A percentile compares a stretch with the other conserved stretches of the same genome.
phyloP scores from a whole-genome alignment of 1,284 basidiomycete genomes.

The Ganoderma multipileum region DNA sequence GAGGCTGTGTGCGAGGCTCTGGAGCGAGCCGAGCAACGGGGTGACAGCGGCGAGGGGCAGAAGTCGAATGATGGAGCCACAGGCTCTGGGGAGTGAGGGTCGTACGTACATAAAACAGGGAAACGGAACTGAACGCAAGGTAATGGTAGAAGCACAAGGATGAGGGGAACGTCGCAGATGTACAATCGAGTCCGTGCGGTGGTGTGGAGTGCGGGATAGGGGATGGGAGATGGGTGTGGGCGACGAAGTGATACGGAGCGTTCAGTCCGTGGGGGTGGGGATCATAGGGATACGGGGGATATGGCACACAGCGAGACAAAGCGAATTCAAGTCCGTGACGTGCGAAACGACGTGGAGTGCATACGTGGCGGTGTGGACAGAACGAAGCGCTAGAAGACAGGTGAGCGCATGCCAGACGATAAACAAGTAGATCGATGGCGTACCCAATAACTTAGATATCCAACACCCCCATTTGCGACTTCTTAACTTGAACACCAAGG shows the following conservation, averaged over 20 bases:
- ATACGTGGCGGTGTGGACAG: slow-evolving; percentile 19
- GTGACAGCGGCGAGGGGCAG: background rate
- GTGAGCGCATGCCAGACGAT: background rate
- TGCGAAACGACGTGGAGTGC: slow-evolving; percentile 21
- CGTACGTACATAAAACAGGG: slow-evolving; percentile 22
- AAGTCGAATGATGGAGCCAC: slow-evolving; percentile 26
- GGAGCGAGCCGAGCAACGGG: background rate
- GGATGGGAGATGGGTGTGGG: background rate
- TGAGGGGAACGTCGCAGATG: slow-evolving; percentile 11
- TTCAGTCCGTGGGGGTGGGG: slow-evolving; percentile 18
- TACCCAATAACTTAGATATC: slow-evolving; percentile 34
- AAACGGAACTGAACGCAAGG: slow-evolving; percentile 24
- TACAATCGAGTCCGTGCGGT: slow-evolving; percentile 27
- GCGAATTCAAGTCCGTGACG: slow-evolving; percentile 27
- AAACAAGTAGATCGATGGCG: background rate
- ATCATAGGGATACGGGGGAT: slow-evolving; percentile 24
- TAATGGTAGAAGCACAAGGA: slow-evolving; percentile 22
- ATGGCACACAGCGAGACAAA: slow-evolving; percentile 27
- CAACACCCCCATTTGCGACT: slow-evolving; percentile 26
- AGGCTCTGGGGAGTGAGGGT: slow-evolving; percentile 24
- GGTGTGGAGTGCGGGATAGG: background rate
- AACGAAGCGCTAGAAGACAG: slow-evolving; percentile 18
- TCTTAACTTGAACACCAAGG: slow-evolving; percentile 26
- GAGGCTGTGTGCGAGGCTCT: slow-evolving; percentile 7
- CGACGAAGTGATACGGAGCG: slow-evolving; percentile 12